Conservation (phyloP, 208 protist species). For the Crithidia brevicula region DNA sequence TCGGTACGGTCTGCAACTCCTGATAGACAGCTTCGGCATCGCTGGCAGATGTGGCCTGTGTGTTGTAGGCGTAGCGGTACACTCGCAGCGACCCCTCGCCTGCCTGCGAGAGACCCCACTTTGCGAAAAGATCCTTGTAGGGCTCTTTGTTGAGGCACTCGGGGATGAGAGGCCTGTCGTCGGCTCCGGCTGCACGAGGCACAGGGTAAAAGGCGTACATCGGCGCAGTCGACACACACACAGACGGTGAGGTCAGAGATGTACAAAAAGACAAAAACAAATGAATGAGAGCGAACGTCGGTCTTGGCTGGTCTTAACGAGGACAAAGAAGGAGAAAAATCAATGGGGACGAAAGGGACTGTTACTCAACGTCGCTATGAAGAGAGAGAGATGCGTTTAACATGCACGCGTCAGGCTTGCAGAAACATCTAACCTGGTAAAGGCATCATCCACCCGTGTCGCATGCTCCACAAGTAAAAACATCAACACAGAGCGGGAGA, state of each 20-base stretch:
- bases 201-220: constrained; percentile 21
- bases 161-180: background rate
- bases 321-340: too few relatives aligned
- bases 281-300: background rate
- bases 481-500: too few relatives aligned
- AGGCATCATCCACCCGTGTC: too few relatives aligned
- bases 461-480: too few relatives aligned
- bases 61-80: constrained; percentile 15
- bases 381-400: too few relatives aligned
- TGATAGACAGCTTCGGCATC: background rate
- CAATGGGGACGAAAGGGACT: too few relatives aligned
- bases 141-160: constrained; percentile 5
- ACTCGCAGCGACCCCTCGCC: constrained; percentile 12
- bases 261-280: background rate
- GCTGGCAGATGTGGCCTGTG: background rate
- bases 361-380: too few relatives aligned
- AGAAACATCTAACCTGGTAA: too few relatives aligned
- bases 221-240: too few relatives aligned
- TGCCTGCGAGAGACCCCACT: constrained; percentile 31
- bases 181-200: background rate
- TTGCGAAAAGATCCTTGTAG: constrained; percentile 25
- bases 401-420: too few relatives aligned
- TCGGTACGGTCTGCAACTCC: background rate
- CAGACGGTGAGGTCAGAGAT: background rate
- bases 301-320: too few relatives aligned